phyloP scores from a whole-genome alignment of 2,329 filamentous ascomycete genomes.

The Microdochium nivale region DNA sequence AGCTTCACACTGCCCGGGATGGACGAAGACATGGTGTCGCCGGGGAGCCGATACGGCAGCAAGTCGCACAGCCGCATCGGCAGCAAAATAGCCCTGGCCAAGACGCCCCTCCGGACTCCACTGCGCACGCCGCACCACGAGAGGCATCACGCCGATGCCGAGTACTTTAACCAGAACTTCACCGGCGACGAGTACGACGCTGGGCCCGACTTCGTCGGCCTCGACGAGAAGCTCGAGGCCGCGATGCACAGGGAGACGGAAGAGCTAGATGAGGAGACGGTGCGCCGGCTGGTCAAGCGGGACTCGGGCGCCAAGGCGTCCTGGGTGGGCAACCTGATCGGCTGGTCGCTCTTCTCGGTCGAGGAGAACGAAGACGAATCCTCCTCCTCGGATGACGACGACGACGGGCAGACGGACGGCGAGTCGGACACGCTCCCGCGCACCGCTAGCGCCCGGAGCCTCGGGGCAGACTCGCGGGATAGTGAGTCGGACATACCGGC shows the following conservation, averaged over 20 bases:
- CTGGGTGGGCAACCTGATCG: conserved; percentile 51
- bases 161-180: conserved; percentile 29
- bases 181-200: conserved; percentile 21
- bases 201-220: conserved; percentile 55
- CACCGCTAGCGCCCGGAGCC: conserved; percentile 29
- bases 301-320: conserved; percentile 43
- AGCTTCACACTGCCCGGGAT: conserved; percentile 25
- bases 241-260: conserved; percentile 37
- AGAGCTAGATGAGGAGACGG: conserved; percentile 48
- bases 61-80: conserved; percentile 33
- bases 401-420: conserved; percentile 24
- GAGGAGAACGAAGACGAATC: conserved; percentile 50
- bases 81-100: conserved; percentile 28
- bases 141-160: conserved; percentile 25
- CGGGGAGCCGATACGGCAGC: conserved; percentile 39
- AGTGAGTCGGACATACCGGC: conserved; percentile 38
- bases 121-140: conserved; percentile 15
- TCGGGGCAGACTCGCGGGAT: conserved; percentile 15
- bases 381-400: conserved; percentile 19
- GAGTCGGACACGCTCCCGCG: conserved; percentile 24
- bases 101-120: conserved; percentile 18
- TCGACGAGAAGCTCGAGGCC: conserved; percentile 50
- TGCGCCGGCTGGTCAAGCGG: conserved; percentile 46
- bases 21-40: conserved; percentile 27
- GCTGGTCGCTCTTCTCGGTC: conserved; percentile 54